Base-by-base conservation (phyloP, 495 filamentous ascomycete genomes). In the Chaetomium tenue region DNA sequence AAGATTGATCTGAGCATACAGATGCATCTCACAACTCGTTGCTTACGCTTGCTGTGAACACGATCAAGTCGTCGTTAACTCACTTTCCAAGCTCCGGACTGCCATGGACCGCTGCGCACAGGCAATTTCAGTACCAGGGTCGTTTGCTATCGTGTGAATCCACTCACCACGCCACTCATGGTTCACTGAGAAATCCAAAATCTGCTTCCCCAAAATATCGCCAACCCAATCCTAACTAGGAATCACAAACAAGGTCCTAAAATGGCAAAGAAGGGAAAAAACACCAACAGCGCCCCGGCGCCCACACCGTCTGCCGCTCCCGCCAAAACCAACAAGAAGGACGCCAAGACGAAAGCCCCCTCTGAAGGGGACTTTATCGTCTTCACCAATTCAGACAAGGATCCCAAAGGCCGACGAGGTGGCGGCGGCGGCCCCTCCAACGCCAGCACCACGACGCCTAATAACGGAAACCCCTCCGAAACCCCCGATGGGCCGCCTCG, bases 341-440 rank as follows among this genome's bases (percentile, higher is more conserved):
- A 71, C 26, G 47, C 59, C 66, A 78, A 78, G 67, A n/a, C 52
- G n/a, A 69, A 78, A 25, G 8, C 52, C 62, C 40, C 58, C 12
- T 6, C 78, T 77, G 87, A 88, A 57, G 82, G 82, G 62, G 87
- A 86, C 75, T 87, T 84, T 70, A 88, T 89, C 66, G 81, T 89
- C 63, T 90, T 90, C 68, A 83, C 84, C 39, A 86, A 88, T 70
- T 83, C 82, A 16, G 81, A 81, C 60, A 88, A 88, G 65, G 79
- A 83, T 16, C 71, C 79, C 25, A 83, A 85, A 56, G 65, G 70
- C 16, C 83, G 81, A 68, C 82, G 80, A 56, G 71, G 84, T 55
- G 79, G 79, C 51, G 81, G 82, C 61, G 75, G 63, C 0, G 62
- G 48, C 23, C 30, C 68, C 11, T 67, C 55, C 30, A 68, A 70